Evolutionary conservation across 2,329 filamentous ascomycete genomes (phyloP), one percentile per base, ranked within the genome.

Genomic region (Ceratocystis lukuohia): DNA sequence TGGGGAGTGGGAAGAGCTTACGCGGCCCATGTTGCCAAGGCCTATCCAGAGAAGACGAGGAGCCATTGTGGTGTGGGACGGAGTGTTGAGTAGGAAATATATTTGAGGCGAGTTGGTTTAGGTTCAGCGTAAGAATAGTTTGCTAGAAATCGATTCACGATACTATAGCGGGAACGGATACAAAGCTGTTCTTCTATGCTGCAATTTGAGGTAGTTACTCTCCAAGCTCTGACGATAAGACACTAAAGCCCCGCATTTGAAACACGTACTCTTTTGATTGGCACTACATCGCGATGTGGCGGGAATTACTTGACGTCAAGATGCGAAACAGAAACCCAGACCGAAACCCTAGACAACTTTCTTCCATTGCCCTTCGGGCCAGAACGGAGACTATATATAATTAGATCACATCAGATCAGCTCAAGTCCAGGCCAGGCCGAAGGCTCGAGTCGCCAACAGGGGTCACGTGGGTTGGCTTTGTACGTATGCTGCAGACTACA

Each of bases 11-110:
- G 17, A 57, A 17, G 61, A 65, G 44, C 83, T 78, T 78, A 88
- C 88, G 73, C 86, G 82, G 70, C 89, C 91, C 85, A 96, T 96
- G 74, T 95, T 95, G 64, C 91, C 91, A 63, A 96, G 81, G 67
- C 91, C 91, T 65, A 95, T 84, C 84, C 86, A 95, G 71, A 90
- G 56, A 20, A 67, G 17, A 48, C 66, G 66, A 25, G 65, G 66
- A 48, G 80, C 79, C 56, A 59, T 67, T 17, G 33, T 64, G 56
- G 48, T 65, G 20, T 12, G 10, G 12, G n/a, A 10, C 8, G 22
- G 48, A 50, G 44, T 22, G 41, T 61, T 62, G 28, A 30, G 30
- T 48, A 44, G 10, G 37, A 56, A 20, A 57, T 20, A 5, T 20
- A 8, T 8, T 10, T 59, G 37, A 57, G 53, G 20, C 17, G 53